Evolutionary conservation across 352 stramenopile species (phyloP), one percentile per base, ranked within the genome.

Genomic region (Globisporangium emineosum): DNA sequence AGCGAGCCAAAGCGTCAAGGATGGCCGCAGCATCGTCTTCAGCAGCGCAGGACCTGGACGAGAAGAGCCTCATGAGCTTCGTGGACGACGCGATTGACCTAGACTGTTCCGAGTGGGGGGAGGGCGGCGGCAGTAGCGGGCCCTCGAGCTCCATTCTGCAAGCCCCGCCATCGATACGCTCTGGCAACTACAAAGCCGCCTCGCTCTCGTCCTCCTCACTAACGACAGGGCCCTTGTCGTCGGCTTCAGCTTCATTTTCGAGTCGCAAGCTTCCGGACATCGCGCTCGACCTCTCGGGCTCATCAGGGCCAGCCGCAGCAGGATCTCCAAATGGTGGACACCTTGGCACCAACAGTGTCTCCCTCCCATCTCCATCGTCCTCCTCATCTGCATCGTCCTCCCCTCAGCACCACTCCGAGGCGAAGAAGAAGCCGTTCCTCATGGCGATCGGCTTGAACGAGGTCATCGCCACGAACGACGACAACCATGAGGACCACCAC

Each of bases 361-460:
- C 52, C 6, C 60, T 66, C 7, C 60, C 60, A 9, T 42, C 37
- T 19, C 25, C 60, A 5, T 65, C 60, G 2, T 37, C 45, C 1
- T 21, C 59, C 0, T 33, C 50, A 3, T 60, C 40, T 5, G n/a
- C n/a, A n/a, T n/a, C n/a, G n/a, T n/a, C n/a, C n/a, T n/a, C n/a
- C n/a, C 40, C 25, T 9, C 52, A 45, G 19, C 17, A 47, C 17
- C 17, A 47, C 17, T 29, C 29, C 6, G 40, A 66, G 29, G 1
- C 15, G 12, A 66, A 55, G 40, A 66, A 66, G 37, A 66, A 66
- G 51, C 10, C 52, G 27, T 61, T 66, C 29, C 17, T 66, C 35
- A 60, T 61, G 51, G 60, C 60, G 3, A 61, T 50, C 52, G 60
- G 40, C 12, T 35, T 61, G 40, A 61, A 66, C 40, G 60, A 66